Evolutionary conservation across 257 asterid species (phyloP), one percentile per base, ranked within the genome.

Genomic region (Solanum virginianum): DNA sequence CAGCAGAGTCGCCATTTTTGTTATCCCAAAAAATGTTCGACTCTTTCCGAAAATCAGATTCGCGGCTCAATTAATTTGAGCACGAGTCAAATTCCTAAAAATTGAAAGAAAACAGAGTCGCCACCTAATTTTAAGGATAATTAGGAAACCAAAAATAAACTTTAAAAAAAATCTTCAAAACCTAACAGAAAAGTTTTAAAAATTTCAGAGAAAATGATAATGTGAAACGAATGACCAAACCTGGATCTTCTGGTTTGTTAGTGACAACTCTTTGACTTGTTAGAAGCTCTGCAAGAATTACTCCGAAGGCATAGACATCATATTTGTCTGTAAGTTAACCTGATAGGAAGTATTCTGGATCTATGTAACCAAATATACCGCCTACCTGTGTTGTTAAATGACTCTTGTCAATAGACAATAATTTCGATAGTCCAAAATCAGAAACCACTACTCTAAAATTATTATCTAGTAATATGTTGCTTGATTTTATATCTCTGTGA

Each of bases 251-350:
- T 18, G 11, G 20, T 53, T 69, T 75, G 17, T 24, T 39, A 53
- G 91, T 55, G 49, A 88, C 53, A 3, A 85, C 90, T 80, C 84
- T 87, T 51, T 84, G 87, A 39, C 90, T 90, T 3, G 92, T 88
- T 8, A 88, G 74, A 0, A 90, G 83, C 53, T 88, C 91, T 1
- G 90, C n/a, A n/a, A n/a, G n/a, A n/a, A n/a, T n/a, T n/a, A 90
- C 92, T 24, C 89, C 92, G 1, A 88, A 90, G 17, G 91, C 85
- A 45, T 90, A 90, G 53, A 90, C 90, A 41, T 90, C 92, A 6
- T 90, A 85, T 83, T 86, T 90, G 55, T 90, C 91, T 20, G 85
- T 90, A 1, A 90, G 87, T 57, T 86, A 86, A 24, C 92, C 92
- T 1, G 91, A 57, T 22, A 66, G 68, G 49, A 88, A 88, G 86